Evolutionary conservation across 2,329 filamentous ascomycete species (phyloP), one percentile per base, ranked within the genome.

Genomic region (Ceratocystis huliohia): DNA sequence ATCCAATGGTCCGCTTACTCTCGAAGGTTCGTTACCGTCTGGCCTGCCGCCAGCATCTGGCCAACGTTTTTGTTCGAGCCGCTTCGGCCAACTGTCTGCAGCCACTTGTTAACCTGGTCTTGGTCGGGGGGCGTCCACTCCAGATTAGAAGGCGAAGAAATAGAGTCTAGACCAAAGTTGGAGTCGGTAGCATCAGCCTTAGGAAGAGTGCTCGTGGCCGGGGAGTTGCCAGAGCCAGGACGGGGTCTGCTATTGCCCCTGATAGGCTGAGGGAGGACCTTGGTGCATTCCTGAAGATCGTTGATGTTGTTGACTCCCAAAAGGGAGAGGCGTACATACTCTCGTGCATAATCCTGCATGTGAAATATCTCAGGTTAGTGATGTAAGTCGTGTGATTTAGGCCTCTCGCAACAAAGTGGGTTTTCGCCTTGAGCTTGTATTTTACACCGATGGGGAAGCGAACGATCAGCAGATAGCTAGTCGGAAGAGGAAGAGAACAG

Each of bases 231-330:
- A 30, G 53, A 59, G 53, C 53, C 28, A n/a, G 56, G 33, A 33
- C 17, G 28, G 33, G 13, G 28, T n/a, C 28, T n/a, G 3, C 56
- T 8, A 59, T 20, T 7, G 33, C 56, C 28, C 25, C 28, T 59
- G 56, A 59, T 71, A 50, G 71, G 70, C 0, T 75, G 68, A 5
- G 78, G 81, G 8, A 84, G 73, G 2, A 80, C 80, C 69, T 79
- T 77, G 8, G 80, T 81, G 76, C 82, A 84, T 69, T 84, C 81
- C 17, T 77, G 80, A 56, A 84, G 73, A 25, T 75, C 72, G 72
- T 84, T 83, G 72, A 84, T 80, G 70, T 83, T 82, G 70, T 80
- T 77, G 15, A 84, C 81, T 2, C 82, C 82, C 10, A 84, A 77
- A 2, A 84, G 73, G 41, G 78, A 81, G 46, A 84, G 74, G 25